A percentile compares a stretch with the other conserved stretches of the same genome.
Evolutionary conservation across 352 stramenopile genomes (phyloP).

Genomic region (Globisporangium parvum): DNA sequence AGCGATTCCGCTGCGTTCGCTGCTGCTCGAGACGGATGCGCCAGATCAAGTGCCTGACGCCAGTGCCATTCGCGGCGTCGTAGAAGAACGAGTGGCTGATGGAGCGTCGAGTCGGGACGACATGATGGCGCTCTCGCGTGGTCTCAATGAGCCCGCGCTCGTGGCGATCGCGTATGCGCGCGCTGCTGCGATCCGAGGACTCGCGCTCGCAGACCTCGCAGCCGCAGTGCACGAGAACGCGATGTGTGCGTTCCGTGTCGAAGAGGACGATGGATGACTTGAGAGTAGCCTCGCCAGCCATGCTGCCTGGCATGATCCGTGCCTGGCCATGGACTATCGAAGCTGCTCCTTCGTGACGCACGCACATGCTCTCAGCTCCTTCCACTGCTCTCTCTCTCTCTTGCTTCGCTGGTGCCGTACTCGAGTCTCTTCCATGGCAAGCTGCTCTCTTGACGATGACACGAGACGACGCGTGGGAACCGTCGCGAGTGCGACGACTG

Average conservation of each 20-base stretch:
- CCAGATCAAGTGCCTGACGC: conserved; percentile 50
- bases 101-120: not conserved
- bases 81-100: not conserved
- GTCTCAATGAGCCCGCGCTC: conserved; percentile 46
- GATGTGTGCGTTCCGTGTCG: conserved; percentile 29
- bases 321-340: too few species aligned
- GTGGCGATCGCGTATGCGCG: conserved; percentile 40
- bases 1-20: conserved; percentile 29
- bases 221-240: conserved; percentile 31
- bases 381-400: too few species aligned
- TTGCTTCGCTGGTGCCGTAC: too few species aligned
- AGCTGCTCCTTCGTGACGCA: too few species aligned
- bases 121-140: not conserved
- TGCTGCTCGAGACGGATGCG: conserved; percentile 73
- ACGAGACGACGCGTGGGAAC: too few species aligned
- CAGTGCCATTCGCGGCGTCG: not conserved
- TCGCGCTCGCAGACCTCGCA: conserved; percentile 29
- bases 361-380: too few species aligned
- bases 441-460: too few species aligned
- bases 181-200: conserved; percentile 32
- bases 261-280: not conserved
- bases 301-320: too few species aligned
- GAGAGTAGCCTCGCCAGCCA: not conserved
- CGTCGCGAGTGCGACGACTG: too few species aligned
- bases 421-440: too few species aligned